Evolutionary conservation across 1,284 basidiomycete genomes (phyloP).

Genomic region (Leccinum insolens): DNA sequence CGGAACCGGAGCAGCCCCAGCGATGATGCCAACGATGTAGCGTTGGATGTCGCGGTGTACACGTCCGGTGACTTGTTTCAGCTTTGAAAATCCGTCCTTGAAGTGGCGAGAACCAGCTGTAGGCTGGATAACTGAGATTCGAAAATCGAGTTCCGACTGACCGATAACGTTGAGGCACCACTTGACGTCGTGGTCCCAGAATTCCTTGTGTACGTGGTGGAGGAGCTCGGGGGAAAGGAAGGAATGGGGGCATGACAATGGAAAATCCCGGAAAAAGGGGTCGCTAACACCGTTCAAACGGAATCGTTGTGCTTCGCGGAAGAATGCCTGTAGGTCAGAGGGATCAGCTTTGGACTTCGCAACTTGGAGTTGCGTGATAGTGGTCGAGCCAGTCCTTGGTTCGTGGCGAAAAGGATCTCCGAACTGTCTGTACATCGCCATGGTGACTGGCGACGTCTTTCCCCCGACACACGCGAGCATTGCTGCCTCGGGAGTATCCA

Average conservation of each 20-base stretch:
- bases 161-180: slow-evolving; percentile 9
- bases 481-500: slow-evolving; percentile 3
- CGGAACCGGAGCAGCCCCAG: background rate
- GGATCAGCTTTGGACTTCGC: background rate
- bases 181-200: slow-evolving; percentile 7
- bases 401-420: background rate
- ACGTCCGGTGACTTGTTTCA: background rate
- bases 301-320: background rate
- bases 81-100: slow-evolving; percentile 2
- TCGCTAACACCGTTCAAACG: slow-evolving; percentile 5
- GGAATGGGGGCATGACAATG: slow-evolving; percentile 3
- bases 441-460: slow-evolving; percentile 3
- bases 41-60: background rate
- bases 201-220: slow-evolving; percentile 1
- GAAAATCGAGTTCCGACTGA: slow-evolving; percentile 2
- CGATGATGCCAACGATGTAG: background rate
- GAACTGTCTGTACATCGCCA: background rate
- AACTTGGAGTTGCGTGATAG: background rate
- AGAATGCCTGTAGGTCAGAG: slow-evolving; percentile 1
- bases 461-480: slow-evolving; percentile 8
- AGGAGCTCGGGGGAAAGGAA: slow-evolving; percentile 9
- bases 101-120: slow-evolving; percentile 5
- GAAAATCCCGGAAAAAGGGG: slow-evolving; percentile 6
- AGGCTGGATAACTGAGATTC: slow-evolving; percentile 4
- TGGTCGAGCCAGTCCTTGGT: background rate